Conservation (phyloP, 169 alveolate genomes). For the Amoebophrya sp. region DNA sequence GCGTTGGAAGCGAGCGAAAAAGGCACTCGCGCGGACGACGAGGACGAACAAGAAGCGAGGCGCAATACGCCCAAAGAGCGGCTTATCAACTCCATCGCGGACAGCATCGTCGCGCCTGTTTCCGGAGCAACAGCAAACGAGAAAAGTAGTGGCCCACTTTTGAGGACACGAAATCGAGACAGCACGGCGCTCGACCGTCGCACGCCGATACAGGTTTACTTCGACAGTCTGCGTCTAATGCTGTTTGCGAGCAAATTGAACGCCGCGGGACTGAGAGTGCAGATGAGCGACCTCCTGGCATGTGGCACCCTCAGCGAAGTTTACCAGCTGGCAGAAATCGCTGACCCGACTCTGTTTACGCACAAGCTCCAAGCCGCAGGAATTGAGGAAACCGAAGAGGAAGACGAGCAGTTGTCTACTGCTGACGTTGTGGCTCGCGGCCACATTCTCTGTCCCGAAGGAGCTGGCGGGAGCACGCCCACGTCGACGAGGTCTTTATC, state of each 20-base stretch:
- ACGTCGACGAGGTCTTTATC: too few species aligned
- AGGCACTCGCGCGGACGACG: too few species aligned
- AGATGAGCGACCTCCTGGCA: neutral
- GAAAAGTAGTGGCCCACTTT: too few species aligned
- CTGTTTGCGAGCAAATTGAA: neutral
- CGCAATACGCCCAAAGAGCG: neutral
- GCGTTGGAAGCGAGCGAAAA: too few species aligned
- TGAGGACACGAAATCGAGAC: too few species aligned
- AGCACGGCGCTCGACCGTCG: neutral
- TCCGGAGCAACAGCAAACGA: too few species aligned
- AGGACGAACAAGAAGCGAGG: too few species aligned
- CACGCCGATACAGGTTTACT: neutral
- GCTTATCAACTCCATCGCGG: neutral
- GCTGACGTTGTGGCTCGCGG: too few species aligned
- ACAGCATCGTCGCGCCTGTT: neutral
- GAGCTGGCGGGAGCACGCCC: too few species aligned
- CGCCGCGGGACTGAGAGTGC: neutral
- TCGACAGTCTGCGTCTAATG: neutral
- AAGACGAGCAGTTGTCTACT: too few species aligned
- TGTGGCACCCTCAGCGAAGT: neutral
- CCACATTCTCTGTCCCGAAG: too few species aligned
- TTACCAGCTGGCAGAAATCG: neutral
- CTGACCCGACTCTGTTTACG: neutral
- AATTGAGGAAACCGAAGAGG: too few species aligned
- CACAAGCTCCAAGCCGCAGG: neutral